Evolutionary conservation across 2,329 filamentous ascomycete species (phyloP).

Genomic region (Trichoderma semiorbis): DNA sequence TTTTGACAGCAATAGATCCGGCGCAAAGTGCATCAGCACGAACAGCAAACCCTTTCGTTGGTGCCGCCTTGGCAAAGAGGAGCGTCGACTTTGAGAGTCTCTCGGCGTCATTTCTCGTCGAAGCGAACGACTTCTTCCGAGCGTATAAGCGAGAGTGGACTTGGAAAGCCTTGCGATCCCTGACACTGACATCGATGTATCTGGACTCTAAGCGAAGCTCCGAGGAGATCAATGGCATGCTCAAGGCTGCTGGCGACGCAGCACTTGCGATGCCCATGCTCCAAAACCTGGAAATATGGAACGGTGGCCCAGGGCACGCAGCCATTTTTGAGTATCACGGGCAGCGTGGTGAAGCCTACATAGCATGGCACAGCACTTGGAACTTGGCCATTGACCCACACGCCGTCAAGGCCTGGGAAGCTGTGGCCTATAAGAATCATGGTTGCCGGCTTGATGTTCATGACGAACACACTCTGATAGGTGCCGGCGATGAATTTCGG

Average conservation of each 20-base stretch:
- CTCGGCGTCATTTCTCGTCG: constrained; percentile 1
- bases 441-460: not conserved
- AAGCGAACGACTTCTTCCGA: constrained; percentile 8
- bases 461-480: not conserved
- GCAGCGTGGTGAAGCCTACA: not conserved
- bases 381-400: not conserved
- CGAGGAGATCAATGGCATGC: not conserved
- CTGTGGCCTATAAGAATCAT: not conserved
- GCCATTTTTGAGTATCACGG: not conserved
- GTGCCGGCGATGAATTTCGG: not conserved
- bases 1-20: not conserved
- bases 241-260: not conserved
- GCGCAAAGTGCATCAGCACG: not conserved
- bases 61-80: not conserved
- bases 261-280: constrained; percentile 10
- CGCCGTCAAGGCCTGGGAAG: not conserved
- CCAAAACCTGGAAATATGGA: constrained; percentile 6
- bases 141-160: not conserved
- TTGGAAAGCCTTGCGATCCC: not conserved
- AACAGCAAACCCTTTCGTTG: not conserved
- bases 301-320: not conserved
- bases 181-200: constrained; percentile 2
- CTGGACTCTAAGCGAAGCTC: not conserved
- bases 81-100: not conserved
- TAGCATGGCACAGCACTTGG: not conserved